A percentile compares a stretch with the other conserved stretches of the same genome.
Evolutionary conservation across 2,329 filamentous ascomycete species (phyloP).

Genomic region (Verticillium albo-atrum): DNA sequence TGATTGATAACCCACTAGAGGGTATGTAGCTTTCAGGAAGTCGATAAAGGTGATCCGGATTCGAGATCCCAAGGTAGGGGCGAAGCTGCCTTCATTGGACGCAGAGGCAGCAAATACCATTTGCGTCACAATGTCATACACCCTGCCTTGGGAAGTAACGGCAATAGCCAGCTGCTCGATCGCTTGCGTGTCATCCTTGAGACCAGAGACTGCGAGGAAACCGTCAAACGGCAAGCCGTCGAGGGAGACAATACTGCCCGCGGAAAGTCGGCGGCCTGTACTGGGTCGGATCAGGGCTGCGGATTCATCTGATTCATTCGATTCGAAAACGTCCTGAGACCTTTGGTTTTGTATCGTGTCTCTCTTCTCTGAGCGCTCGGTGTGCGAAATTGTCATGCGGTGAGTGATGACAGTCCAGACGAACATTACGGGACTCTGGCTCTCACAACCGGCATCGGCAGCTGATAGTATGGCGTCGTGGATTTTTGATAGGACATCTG

Average conservation of each 20-base stretch:
- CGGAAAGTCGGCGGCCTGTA: conserved; percentile 50
- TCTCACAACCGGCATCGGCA: conserved; percentile 49
- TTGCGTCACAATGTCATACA: conserved; percentile 48
- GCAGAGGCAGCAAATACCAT: conserved; percentile 45
- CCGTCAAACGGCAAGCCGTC: conserved; percentile 56
- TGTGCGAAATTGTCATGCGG: conserved; percentile 60
- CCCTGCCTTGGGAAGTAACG: conserved; percentile 44
- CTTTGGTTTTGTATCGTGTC: conserved; percentile 55
- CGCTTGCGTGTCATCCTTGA: conserved; percentile 47
- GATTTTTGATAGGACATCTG: conserved; percentile 65
- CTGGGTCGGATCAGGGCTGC: conserved; percentile 33
- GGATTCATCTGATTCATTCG: conserved; percentile 12
- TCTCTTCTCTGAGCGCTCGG: conserved; percentile 55
- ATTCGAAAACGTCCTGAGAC: conserved; percentile 52
- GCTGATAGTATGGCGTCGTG: conserved; percentile 66
- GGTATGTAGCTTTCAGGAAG: conserved; percentile 62
- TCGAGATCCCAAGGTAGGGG: conserved; percentile 54
- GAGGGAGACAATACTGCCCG: conserved; percentile 58
- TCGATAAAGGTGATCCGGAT: conserved; percentile 64
- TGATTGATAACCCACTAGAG: conserved; percentile 66
- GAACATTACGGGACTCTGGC: conserved; percentile 70
- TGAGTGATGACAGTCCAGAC: conserved; percentile 77
- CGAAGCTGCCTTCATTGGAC: conserved; percentile 41
- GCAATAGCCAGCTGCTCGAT: conserved; percentile 45
- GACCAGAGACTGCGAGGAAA: conserved; percentile 46